Evolutionary conservation across 441 rosid species (phyloP).

Genomic region (Jatropha multifida): DNA sequence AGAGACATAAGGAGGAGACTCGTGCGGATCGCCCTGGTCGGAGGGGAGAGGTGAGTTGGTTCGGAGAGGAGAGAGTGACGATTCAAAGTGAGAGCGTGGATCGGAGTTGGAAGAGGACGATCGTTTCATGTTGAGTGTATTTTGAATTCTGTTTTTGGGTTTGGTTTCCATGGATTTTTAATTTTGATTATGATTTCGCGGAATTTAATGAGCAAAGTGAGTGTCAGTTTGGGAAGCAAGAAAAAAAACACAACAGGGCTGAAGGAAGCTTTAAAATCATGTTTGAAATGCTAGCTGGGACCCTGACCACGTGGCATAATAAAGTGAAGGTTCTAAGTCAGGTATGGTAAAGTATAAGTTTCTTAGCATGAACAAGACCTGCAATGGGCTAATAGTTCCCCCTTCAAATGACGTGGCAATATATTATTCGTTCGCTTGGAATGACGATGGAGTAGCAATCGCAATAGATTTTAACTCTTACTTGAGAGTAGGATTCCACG

Average conservation of each 20-base stretch:
- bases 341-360: background rate
- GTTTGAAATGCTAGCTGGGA: conserved; percentile 4
- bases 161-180: conserved; percentile 24
- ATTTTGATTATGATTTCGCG: conserved; percentile 4
- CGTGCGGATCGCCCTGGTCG: conserved; percentile 66
- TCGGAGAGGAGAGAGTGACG: conserved; percentile 81
- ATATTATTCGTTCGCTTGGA: background rate
- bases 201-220: conserved; percentile 25
- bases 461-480: background rate
- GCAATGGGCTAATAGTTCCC: background rate
- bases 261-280: conserved; percentile 13
- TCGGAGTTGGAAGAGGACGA: conserved; percentile 69
- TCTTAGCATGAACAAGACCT: background rate
- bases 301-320: conserved; percentile 14
- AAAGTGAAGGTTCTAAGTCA: background rate
- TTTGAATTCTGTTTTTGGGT: conserved; percentile 24
- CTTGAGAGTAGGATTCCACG: conserved; percentile 23
- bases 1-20: conserved; percentile 59
- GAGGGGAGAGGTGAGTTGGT: conserved; percentile 72
- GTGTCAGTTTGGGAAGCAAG: background rate
- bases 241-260: background rate
- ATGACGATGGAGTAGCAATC: too few species aligned
- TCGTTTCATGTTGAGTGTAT: conserved; percentile 38
- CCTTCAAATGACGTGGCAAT: background rate
- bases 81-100: conserved; percentile 40